These are phyloP conservation scores for Eucalyptus curtisii DNA, from an alignment of 345 rosid species.

Conservation along the genomic window DNA sequence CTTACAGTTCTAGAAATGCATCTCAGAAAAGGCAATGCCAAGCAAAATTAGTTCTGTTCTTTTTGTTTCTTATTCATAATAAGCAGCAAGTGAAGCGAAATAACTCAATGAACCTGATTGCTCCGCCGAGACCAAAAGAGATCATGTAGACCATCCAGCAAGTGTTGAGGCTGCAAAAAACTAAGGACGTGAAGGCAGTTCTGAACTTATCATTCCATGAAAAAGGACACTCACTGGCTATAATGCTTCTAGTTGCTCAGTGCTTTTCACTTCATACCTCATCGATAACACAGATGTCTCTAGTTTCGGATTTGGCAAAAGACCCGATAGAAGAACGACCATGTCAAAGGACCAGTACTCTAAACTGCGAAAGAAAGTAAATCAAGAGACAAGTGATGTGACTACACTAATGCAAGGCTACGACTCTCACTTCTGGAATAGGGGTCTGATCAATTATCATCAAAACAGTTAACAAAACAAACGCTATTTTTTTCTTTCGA, in stretches of 20 bases:
- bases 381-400: neutral
- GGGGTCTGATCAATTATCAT: neutral
- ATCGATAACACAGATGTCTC: constrained; percentile 2
- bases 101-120: constrained; percentile 30
- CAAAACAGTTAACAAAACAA: neutral
- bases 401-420: neutral
- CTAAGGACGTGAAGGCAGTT: neutral
- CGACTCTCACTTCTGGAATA: neutral
- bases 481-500: neutral
- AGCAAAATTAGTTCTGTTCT: neutral
- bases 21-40: neutral
- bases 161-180: constrained; percentile 51
- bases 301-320: constrained; percentile 1
- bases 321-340: neutral
- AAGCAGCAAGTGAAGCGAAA: neutral
- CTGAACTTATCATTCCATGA: neutral
- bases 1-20: neutral
- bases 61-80: neutral
- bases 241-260: neutral
- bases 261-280: neutral
- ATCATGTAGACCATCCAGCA: constrained; percentile 57
- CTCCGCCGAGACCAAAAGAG: constrained; percentile 54
- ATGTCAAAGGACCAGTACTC: constrained; percentile 9
- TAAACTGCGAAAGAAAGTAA: neutral
- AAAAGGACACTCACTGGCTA: neutral